Base-by-base conservation (phyloP, 108 stramenopile genomes). In the Ochromonas danica region DNA sequence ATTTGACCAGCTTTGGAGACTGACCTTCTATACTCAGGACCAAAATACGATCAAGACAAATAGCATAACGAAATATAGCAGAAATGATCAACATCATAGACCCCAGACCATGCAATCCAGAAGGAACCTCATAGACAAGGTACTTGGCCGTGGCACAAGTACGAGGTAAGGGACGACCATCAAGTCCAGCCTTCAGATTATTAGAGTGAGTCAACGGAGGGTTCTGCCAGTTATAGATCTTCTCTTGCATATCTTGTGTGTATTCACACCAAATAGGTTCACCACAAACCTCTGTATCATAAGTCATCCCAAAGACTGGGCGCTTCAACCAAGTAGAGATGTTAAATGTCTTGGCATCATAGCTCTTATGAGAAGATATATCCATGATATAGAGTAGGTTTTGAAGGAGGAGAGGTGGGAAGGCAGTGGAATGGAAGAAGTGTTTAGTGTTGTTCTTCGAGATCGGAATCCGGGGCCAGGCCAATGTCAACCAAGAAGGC, bases 101-200 rank as follows among this genome's bases (percentile, higher is more conserved):
- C 6, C 72, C 72, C 17, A 75, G 14, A 22, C 72, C 72, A 27
- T 75, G 43, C 27, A 41, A 57, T 6, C 38, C 40, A 27, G 72
- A 35, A 28, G 31, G 41, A 6, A 33, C 14, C 72, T 75, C 72
- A 36, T 30, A 75, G 36, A 75, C 27, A 6, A 75, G 40, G 40
- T 42, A 75, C 72, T 75, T 39, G 40, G 72, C 72, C 3, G 6
- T 60, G 14, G 36, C 43, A 36, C 72, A 75, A 6, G 45, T 60
- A 10, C 72, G 36, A 51, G 6, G 6, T 51, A 51, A 51, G 14
- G 22, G 6, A 51, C 22, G 45, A 51, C 22, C 6, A 51, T 51
- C 22, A 51, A 14, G 14, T 51, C 22, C 45, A 51, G 22, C 6
- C 22, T 14, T 51, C 6, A 22, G 45, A 51, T 51, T 51, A 51